Evolutionary conservation across 2,329 filamentous ascomycete species (phyloP).

Genomic region (Waltergamsia citrina): DNA sequence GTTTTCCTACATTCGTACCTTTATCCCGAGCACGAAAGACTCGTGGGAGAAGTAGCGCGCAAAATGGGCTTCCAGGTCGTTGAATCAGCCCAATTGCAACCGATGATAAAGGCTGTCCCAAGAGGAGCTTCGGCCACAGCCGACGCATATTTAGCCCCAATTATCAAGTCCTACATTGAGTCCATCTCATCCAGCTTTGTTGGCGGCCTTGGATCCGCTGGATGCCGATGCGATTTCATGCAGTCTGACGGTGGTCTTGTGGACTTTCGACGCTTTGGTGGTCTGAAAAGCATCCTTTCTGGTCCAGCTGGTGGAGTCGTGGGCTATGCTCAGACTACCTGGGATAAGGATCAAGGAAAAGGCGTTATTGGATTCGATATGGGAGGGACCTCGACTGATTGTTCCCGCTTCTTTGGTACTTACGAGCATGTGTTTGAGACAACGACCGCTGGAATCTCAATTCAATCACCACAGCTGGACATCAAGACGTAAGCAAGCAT

Average conservation of each 20-base stretch:
- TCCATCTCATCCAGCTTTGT: slow-evolving; percentile 1
- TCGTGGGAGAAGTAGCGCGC: slow-evolving; percentile 21
- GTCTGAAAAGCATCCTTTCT: slow-evolving; percentile 13
- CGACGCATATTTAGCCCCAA: slow-evolving; percentile 31
- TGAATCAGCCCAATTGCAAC: slow-evolving; percentile 1
- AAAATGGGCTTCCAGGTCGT: slow-evolving; percentile 27
- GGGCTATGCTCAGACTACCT: slow-evolving; percentile 14
- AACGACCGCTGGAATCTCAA: slow-evolving; percentile 46
- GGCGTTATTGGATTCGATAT: slow-evolving; percentile 16
- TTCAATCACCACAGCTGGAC: slow-evolving; percentile 38
- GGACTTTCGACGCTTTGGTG: slow-evolving; percentile 16
- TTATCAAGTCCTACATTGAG: background rate
- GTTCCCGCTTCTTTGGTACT: slow-evolving; percentile 57
- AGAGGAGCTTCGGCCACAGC: slow-evolving; percentile 30
- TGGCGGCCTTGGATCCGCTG: background rate
- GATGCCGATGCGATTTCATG: slow-evolving; percentile 4
- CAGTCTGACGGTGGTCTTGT: slow-evolving; percentile 17
- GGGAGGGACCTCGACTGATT: slow-evolving; percentile 63
- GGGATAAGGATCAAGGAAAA: slow-evolving; percentile 12
- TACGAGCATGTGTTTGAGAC: slow-evolving; percentile 68
- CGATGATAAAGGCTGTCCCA: slow-evolving; percentile 29
- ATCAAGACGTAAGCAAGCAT: too few species aligned
- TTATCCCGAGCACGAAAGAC: slow-evolving; percentile 44
- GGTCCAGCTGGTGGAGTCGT: slow-evolving; percentile 18
- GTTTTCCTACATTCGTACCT: slow-evolving; percentile 66